Evolutionary conservation across 2,329 filamentous ascomycete species (phyloP).

Genomic region (Ophiostoma ips): DNA sequence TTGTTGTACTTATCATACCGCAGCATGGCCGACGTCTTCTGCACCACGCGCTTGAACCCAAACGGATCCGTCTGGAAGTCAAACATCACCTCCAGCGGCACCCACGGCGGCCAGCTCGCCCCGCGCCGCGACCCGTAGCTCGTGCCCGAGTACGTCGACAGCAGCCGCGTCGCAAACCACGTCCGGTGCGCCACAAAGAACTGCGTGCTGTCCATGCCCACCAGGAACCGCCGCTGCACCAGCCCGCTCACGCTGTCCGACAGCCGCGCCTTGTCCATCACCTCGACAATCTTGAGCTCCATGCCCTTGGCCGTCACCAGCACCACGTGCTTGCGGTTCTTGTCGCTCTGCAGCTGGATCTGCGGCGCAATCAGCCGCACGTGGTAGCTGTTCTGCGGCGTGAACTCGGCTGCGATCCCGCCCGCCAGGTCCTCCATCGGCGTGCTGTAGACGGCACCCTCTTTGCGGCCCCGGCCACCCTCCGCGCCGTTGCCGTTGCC

Average conservation of each 20-base stretch:
- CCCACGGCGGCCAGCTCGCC: slow-evolving; percentile 93
- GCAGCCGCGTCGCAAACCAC: slow-evolving; percentile 68
- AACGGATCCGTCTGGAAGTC: slow-evolving; percentile 89
- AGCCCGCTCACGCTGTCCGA: slow-evolving; percentile 88
- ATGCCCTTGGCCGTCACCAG: slow-evolving; percentile 95
- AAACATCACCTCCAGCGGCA: slow-evolving; percentile 96
- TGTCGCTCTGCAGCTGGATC: slow-evolving; percentile 95
- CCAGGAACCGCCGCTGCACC: slow-evolving; percentile 83
- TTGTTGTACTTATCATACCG: slow-evolving; percentile 98
- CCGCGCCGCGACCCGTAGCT: slow-evolving; percentile 75
- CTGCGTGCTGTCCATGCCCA: slow-evolving; percentile 94
- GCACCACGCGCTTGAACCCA: slow-evolving; percentile 94
- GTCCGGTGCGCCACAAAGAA: slow-evolving; percentile 96
- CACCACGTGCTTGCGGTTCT: slow-evolving; percentile 92
- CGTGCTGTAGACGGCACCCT: slow-evolving; percentile 20
- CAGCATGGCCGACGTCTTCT: slow-evolving; percentile 88
- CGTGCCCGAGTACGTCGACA: slow-evolving; percentile 90
- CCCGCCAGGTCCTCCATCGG: slow-evolving; percentile 51
- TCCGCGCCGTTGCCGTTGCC: neutral
- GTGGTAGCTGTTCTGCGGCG: slow-evolving; percentile 85
- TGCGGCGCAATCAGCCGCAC: slow-evolving; percentile 91
- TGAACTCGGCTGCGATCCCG: slow-evolving; percentile 77
- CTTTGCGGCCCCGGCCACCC: slow-evolving; percentile 9
- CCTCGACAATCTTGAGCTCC: slow-evolving; percentile 93
- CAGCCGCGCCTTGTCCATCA: slow-evolving; percentile 92